Evolutionary conservation across 164 flowering plant species (phyloP).

Genomic region (Amborella trichopoda): DNA sequence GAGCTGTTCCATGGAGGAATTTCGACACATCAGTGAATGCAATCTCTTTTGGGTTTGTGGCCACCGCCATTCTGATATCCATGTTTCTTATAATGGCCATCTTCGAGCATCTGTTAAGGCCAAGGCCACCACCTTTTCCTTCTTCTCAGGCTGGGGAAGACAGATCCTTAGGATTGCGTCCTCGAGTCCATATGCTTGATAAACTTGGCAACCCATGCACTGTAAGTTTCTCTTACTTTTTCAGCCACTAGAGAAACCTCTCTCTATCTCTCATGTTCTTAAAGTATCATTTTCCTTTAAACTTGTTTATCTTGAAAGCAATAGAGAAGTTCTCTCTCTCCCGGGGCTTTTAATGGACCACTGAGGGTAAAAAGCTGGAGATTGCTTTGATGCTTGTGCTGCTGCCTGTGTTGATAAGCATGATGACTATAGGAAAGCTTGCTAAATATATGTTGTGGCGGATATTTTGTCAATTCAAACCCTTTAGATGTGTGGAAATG

Average conservation of each 20-base stretch:
- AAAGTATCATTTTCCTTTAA: too few species aligned
- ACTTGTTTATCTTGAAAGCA: too few species aligned
- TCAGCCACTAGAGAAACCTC: too few species aligned
- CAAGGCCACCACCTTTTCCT: constrained; percentile 30
- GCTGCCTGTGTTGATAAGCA: too few species aligned
- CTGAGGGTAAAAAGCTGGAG: too few species aligned
- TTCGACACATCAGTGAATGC: constrained; percentile 65
- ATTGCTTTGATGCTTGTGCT: too few species aligned
- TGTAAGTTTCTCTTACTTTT: constrained; percentile 21
- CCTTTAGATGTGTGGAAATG: too few species aligned
- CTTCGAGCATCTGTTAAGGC: constrained; percentile 67
- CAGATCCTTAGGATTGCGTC: constrained; percentile 18
- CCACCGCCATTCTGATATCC: constrained; percentile 81
- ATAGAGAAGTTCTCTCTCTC: too few species aligned
- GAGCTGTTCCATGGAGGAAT: constrained; percentile 35
- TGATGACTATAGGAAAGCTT: too few species aligned
- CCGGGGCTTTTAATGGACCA: too few species aligned
- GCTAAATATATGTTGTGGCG: too few species aligned
- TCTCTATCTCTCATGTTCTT: constrained; percentile 1
- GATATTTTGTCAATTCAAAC: too few species aligned
- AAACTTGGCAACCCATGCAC: constrained; percentile 27
- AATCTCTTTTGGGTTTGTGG: constrained; percentile 83
- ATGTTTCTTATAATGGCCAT: constrained; percentile 92
- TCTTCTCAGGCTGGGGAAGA: constrained; percentile 10
- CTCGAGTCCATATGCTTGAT: constrained; percentile 13